Percentiles rank a stretch among this genome's conserved stretches.
phyloP scores from a whole-genome alignment of 2,329 filamentous ascomycete species.

The Claviceps humidiphila region DNA sequence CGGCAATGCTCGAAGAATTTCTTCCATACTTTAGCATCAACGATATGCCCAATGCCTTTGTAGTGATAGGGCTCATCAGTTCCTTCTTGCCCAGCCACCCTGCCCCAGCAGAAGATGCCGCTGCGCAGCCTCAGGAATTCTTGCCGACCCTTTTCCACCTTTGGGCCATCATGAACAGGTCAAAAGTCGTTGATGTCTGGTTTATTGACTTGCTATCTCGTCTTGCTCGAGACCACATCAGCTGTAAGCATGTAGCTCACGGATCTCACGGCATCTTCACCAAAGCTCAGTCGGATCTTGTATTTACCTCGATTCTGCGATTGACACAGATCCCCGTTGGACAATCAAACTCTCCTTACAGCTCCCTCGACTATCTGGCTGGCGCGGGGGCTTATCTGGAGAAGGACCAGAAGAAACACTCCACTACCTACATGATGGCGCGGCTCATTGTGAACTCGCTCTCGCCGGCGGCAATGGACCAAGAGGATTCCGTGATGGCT shows the following conservation, averaged over 20 bases:
- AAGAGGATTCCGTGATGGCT: slow-evolving; percentile 66
- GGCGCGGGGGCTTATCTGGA: slow-evolving; percentile 80
- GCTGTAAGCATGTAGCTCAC: slow-evolving; percentile 64
- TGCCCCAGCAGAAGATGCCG: slow-evolving; percentile 53
- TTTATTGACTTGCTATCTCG: slow-evolving; percentile 86
- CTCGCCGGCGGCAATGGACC: slow-evolving; percentile 67
- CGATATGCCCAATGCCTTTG: slow-evolving; percentile 81
- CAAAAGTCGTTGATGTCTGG: slow-evolving; percentile 71
- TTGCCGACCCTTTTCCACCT: slow-evolving; percentile 91
- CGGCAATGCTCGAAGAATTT: slow-evolving; percentile 67
- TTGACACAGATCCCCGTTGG: slow-evolving; percentile 92
- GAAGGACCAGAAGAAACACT: slow-evolving; percentile 86
- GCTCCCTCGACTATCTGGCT: slow-evolving; percentile 66
- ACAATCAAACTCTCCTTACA: slow-evolving; percentile 88
- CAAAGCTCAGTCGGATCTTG: slow-evolving; percentile 75
- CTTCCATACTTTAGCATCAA: slow-evolving; percentile 86
- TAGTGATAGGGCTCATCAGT: slow-evolving; percentile 80
- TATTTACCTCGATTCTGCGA: slow-evolving; percentile 83
- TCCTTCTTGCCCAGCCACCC: slow-evolving; percentile 76
- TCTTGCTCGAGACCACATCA: slow-evolving; percentile 70
- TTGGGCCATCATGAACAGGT: slow-evolving; percentile 87
- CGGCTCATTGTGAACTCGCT: slow-evolving; percentile 88
- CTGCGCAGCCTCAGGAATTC: slow-evolving; percentile 79
- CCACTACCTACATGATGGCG: slow-evolving; percentile 80
- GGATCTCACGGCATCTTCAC: slow-evolving; percentile 84